A percentile compares a stretch with the other conserved stretches of the same genome.
phyloP scores from a whole-genome alignment of 345 rosid genomes.

The Corchorus capsularis region DNA sequence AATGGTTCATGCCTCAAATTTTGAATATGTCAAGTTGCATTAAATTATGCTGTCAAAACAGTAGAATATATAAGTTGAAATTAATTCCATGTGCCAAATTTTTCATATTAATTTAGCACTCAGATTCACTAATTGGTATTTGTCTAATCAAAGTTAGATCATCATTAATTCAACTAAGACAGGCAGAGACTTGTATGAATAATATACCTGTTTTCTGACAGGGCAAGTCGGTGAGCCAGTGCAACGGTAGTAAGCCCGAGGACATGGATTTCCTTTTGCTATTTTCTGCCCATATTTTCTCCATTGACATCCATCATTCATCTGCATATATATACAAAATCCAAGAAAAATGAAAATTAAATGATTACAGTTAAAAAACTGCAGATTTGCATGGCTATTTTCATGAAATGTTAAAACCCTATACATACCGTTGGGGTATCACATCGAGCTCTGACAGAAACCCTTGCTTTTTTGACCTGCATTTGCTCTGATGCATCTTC shows the following conservation, averaged over 20 bases:
- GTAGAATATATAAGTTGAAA: too few species aligned
- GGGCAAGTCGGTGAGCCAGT: slow-evolving; percentile 65
- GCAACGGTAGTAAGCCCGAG: slow-evolving; percentile 95
- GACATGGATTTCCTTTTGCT: slow-evolving; percentile 90
- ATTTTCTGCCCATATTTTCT: slow-evolving; percentile 94
- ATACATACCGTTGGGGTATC: slow-evolving; percentile 65
- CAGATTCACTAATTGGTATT: background rate
- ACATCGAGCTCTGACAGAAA: slow-evolving; percentile 84
- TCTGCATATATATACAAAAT: slow-evolving; percentile 35
- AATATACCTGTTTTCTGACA: slow-evolving; percentile 82
- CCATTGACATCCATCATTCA: slow-evolving; percentile 94
- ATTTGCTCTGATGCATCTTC: slow-evolving; percentile 42
- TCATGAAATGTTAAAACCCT: background rate
- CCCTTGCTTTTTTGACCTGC: slow-evolving; percentile 70
- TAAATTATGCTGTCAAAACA: background rate
- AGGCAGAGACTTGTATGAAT: background rate
- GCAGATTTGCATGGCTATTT: background rate
- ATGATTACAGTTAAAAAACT: too few species aligned
- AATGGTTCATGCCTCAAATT: background rate
- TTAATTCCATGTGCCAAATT: background rate
- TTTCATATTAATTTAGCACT: background rate
- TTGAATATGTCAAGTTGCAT: background rate
- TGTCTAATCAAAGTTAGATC: background rate
- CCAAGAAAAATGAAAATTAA: background rate
- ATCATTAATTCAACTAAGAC: background rate